phyloP scores from a whole-genome alignment of 1,284 basidiomycete genomes.

The Leccinum colubrinum region DNA sequence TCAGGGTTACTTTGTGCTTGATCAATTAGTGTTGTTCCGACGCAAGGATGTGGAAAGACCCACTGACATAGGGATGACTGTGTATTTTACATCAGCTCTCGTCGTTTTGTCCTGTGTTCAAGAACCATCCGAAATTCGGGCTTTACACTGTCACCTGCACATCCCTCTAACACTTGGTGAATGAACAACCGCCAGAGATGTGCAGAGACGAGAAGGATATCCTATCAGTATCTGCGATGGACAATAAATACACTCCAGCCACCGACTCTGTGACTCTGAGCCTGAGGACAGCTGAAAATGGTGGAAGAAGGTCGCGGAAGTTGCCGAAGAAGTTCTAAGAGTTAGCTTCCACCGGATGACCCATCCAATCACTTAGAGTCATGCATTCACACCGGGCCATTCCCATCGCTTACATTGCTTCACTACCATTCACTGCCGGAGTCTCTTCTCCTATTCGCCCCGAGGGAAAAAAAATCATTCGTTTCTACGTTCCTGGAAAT shows the following conservation, averaged over 20 bases:
- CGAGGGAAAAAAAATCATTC: neutral
- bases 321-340: neutral
- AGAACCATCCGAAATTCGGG: neutral
- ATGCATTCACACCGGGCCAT: neutral
- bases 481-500: neutral
- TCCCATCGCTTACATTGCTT: neutral
- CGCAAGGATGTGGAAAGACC: neutral
- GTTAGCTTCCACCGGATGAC: too few relatives aligned
- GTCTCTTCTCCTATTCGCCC: neutral
- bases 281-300: too few relatives aligned
- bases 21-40: neutral
- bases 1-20: neutral
- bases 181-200: neutral
- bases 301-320: neutral
- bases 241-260: too few relatives aligned
- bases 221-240: neutral
- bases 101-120: neutral
- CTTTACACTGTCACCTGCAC: neutral
- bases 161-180: neutral
- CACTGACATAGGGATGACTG: neutral
- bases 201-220: neutral
- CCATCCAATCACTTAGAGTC: too few relatives aligned
- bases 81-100: neutral
- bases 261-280: too few relatives aligned
- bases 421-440: neutral